Conservation (phyloP, 2,329 filamentous ascomycete species). For the Emergomyces orientalis region DNA sequence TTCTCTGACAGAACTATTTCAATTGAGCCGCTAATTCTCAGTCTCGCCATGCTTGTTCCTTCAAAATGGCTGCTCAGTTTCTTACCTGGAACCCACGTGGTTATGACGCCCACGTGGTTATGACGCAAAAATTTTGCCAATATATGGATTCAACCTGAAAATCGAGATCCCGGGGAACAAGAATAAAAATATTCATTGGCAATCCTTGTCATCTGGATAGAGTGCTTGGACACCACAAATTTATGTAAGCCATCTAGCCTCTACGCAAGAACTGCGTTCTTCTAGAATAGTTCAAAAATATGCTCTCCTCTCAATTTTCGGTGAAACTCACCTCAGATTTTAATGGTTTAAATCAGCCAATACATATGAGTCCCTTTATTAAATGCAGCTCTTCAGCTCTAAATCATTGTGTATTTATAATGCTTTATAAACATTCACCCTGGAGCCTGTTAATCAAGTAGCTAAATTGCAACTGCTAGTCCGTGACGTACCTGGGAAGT, state of each 20-base stretch:
- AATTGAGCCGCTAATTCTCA: background rate
- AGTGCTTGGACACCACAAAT: background rate
- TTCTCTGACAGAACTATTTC: background rate
- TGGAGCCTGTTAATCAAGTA: background rate
- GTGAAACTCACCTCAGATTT: background rate
- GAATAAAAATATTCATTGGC: background rate
- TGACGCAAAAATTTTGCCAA: background rate
- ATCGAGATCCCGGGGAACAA: background rate
- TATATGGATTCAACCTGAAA: background rate
- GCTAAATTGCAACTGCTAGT: background rate
- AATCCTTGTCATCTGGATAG: background rate
- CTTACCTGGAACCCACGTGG: background rate
- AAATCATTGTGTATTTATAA: background rate
- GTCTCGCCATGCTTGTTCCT: background rate
- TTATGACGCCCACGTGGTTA: background rate
- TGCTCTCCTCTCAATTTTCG: background rate
- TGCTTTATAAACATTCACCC: background rate
- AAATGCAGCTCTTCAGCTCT: background rate
- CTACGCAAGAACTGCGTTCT: background rate
- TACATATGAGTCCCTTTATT: background rate
- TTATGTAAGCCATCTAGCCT: background rate
- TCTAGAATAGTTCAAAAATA: background rate
- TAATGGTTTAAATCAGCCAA: background rate
- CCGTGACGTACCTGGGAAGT: background rate
- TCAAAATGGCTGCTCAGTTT: background rate